Conservation (phyloP, 1,139 yeast genomes). For the Geotrichum reessii region DNA sequence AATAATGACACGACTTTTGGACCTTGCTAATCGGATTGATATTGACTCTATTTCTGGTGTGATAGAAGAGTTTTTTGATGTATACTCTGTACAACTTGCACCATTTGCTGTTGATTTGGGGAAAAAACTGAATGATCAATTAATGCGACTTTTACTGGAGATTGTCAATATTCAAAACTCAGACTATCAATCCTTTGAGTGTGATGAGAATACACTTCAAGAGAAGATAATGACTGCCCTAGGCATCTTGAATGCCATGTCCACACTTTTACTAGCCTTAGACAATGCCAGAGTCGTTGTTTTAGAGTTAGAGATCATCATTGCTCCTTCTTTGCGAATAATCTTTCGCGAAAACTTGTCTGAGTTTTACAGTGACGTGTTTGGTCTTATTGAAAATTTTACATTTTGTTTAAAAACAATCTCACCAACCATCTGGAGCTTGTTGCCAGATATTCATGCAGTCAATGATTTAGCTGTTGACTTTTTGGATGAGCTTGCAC, state of each 20-base stretch:
- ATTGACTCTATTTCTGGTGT: conserved; percentile 82
- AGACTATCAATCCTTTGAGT: conserved; percentile 31
- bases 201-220: conserved; percentile 45
- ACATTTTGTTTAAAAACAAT: conserved; percentile 68
- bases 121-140: conserved; percentile 71
- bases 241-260: conserved; percentile 80
- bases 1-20: conserved; percentile 73
- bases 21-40: conserved; percentile 74
- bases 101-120: conserved; percentile 90
- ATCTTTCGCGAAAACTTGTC: conserved; percentile 61
- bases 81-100: conserved; percentile 77
- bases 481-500: conserved; percentile 70
- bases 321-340: conserved; percentile 64
- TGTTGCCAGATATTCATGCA: conserved; percentile 51
- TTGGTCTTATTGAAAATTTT: conserved; percentile 81
- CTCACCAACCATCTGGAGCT: conserved; percentile 70
- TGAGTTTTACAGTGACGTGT: conserved; percentile 75
- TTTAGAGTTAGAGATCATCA: conserved; percentile 61
- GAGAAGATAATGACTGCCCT: conserved; percentile 86
- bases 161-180: conserved; percentile 44
- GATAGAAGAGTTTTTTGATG: conserved; percentile 93
- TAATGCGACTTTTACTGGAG: conserved; percentile 66
- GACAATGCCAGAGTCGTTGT: conserved; percentile 74
- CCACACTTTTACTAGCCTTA: conserved; percentile 75
- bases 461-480: conserved; percentile 49